Conservation (phyloP, 495 filamentous ascomycete genomes). For the Mycothermus thermophilus region DNA sequence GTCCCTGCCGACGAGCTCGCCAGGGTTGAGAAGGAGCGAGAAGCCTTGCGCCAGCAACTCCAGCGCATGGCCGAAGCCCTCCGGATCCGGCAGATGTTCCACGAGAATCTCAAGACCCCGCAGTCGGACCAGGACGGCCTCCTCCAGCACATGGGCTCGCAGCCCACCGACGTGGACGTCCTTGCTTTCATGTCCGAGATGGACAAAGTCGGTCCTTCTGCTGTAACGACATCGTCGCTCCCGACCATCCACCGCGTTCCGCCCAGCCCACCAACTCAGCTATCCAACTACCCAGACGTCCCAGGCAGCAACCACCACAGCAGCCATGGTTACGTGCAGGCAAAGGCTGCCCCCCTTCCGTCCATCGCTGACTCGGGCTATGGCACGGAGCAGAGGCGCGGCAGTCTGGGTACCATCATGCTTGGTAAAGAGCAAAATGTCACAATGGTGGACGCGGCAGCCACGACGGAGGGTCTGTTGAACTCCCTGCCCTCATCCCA, state of each 20-base stretch:
- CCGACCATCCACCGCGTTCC: conserved; percentile 19
- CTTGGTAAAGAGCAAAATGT: neutral
- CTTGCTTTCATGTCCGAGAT: conserved; percentile 20
- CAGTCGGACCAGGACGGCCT: conserved; percentile 16
- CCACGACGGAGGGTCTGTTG: neutral
- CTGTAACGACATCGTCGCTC: conserved; percentile 12
- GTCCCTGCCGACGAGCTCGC: conserved; percentile 8
- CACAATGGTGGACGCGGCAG: too few relatives aligned
- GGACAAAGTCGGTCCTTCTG: conserved; percentile 14
- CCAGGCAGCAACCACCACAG: neutral
- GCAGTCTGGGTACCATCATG: conserved; percentile 11
- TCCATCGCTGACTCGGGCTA: conserved; percentile 20
- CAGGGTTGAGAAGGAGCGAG: conserved; percentile 11
- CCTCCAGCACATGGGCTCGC: conserved; percentile 18
- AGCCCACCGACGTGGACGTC: conserved; percentile 17
- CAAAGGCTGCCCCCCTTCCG: neutral
- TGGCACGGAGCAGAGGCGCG: conserved; percentile 10
- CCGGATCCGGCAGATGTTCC: conserved; percentile 1
- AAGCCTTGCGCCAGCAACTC: conserved; percentile 12
- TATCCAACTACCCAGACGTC: neutral
- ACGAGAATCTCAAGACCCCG: conserved; percentile 1
- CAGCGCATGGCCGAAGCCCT: conserved; percentile 9
- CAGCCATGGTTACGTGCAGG: too few relatives aligned
- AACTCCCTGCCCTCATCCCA: neutral
- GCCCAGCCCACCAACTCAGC: conserved; percentile 13